Base-by-base conservation (phyloP, 2,329 filamentous ascomycete genomes). In the Parafenestella ontariensis region DNA sequence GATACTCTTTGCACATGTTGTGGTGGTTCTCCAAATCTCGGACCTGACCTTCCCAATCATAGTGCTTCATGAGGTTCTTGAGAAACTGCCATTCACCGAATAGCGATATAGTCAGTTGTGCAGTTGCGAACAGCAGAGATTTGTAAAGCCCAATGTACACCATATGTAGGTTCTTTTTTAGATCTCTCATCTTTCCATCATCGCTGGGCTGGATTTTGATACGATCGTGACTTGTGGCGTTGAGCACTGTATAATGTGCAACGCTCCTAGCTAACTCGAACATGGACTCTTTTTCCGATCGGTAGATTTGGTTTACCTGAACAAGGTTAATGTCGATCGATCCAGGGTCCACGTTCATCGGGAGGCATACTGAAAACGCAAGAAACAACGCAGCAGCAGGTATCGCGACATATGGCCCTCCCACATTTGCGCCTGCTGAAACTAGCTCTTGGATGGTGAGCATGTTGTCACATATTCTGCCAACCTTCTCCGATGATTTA, bases 11-110 rank as follows among this genome's bases (percentile, higher is more conserved):
- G 31, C 59, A 51, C 5, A 48, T 42, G 7, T 41, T 24, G 18
- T 58, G 33, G 15, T 54, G 47, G 20, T 55, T 48, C 15, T 55
- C 41, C n/a, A 65, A 47, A 0, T 59, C 51, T 36, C 58, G 46
- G 2, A 63, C 47, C 26, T 62, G 56, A 15, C 53, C 56, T n/a
- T 36, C 54, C 62, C 62, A 65, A 17, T 64, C 59, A 31, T 62
- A 65, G 40, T 54, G 46, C 28, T 57, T 65, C 17, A 48, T 48
- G 1, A 58, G 18, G 18, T 58, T 58, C 42, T 60, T 64, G 40
- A 65, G 3, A 33, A 49, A 58, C 13, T 63, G 52, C 37, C 46
- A 60, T 13, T 54, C 48, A 13, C 56, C 52, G 20, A 56, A 56
- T 3, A 56, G 15, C 2, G 58, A 54, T 8, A 60, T 58, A 20